These are phyloP conservation scores for Ensete glaucum DNA, from an alignment of 176 grass and related monocot species.

Conservation along the genomic window DNA sequence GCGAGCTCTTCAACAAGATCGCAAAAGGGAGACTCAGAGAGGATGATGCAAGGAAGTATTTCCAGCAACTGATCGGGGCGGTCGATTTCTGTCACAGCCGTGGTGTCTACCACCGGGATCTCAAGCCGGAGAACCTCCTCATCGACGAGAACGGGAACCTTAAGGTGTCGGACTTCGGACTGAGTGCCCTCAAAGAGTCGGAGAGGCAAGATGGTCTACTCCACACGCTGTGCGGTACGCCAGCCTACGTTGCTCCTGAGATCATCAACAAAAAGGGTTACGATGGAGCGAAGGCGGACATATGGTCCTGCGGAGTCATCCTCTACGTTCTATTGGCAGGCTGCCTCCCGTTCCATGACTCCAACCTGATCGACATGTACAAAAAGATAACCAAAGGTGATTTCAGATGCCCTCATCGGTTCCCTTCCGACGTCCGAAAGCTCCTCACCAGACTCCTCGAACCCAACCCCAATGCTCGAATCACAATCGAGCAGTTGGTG, in stretches of 20 bases:
- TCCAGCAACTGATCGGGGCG: constrained; percentile 65
- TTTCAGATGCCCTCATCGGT: constrained; percentile 65
- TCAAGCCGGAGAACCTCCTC: constrained; percentile 82
- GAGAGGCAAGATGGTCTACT: constrained; percentile 64
- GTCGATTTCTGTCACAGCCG: constrained; percentile 92
- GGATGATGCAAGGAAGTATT: constrained; percentile 50
- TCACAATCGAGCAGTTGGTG: constrained; percentile 55
- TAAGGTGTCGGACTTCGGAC: constrained; percentile 70
- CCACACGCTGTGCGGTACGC: constrained; percentile 73
- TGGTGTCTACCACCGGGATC: constrained; percentile 73
- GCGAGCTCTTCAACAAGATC: constrained; percentile 61
- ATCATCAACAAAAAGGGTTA: constrained; percentile 85
- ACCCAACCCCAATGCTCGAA: constrained; percentile 52
- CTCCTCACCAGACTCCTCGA: constrained; percentile 66
- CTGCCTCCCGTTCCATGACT: constrained; percentile 65
- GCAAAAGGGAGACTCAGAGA: constrained; percentile 58
- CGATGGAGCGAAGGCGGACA: constrained; percentile 72
- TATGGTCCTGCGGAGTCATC: constrained; percentile 85
- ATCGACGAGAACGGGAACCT: constrained; percentile 74
- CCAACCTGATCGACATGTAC: constrained; percentile 88
- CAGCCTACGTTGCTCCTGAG: constrained; percentile 74
- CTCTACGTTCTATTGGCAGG: constrained; percentile 65
- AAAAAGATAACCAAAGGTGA: constrained; percentile 59
- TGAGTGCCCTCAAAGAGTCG: constrained; percentile 68
- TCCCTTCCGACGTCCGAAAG: constrained; percentile 37